phyloP scores from a whole-genome alignment of 768 basidiomycete species.

The Boletus fagicola region DNA sequence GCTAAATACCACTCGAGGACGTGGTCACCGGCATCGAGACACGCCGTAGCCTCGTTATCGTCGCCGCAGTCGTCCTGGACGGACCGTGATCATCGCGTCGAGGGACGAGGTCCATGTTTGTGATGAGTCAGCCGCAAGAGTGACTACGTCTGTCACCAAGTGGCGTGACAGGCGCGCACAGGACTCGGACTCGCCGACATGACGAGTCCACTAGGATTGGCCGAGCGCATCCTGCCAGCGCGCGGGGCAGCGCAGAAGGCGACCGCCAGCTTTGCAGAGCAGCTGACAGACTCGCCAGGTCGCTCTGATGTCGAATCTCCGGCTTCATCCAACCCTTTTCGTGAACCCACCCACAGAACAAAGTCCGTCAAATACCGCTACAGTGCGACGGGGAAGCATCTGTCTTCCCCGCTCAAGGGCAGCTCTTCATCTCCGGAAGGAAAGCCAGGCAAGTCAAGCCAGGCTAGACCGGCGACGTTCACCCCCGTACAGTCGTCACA shows the following conservation, averaged over 20 bases:
- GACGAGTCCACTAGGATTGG: slow-evolving; percentile 12
- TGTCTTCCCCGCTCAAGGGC: slow-evolving; percentile 33
- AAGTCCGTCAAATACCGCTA: slow-evolving; percentile 35
- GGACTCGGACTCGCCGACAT: slow-evolving; percentile 8
- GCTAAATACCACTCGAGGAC: neutral
- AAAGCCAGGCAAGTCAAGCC: slow-evolving; percentile 13
- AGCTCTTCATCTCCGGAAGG: slow-evolving; percentile 32
- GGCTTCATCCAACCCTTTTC: slow-evolving; percentile 22
- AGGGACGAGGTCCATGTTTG: neutral
- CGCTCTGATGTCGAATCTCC: slow-evolving; percentile 26
- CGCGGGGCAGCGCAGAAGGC: slow-evolving; percentile 38
- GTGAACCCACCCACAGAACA: slow-evolving; percentile 23
- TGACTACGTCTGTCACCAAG: slow-evolving; percentile 10
- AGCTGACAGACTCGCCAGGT: slow-evolving; percentile 29
- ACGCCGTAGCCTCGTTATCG: neutral
- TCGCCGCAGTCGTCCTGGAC: slow-evolving; percentile 4
- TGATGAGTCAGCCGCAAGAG: slow-evolving; percentile 18
- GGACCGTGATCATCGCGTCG: neutral
- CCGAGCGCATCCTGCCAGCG: slow-evolving; percentile 20
- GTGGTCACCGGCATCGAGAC: neutral
- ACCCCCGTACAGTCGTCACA: slow-evolving; percentile 16
- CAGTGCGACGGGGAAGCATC: slow-evolving; percentile 33
- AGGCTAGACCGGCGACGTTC: neutral
- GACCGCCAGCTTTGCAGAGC: slow-evolving; percentile 31
- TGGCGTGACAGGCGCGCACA: slow-evolving; percentile 16